Conservation (phyloP, 345 rosid genomes). For the Brassica cretica region DNA sequence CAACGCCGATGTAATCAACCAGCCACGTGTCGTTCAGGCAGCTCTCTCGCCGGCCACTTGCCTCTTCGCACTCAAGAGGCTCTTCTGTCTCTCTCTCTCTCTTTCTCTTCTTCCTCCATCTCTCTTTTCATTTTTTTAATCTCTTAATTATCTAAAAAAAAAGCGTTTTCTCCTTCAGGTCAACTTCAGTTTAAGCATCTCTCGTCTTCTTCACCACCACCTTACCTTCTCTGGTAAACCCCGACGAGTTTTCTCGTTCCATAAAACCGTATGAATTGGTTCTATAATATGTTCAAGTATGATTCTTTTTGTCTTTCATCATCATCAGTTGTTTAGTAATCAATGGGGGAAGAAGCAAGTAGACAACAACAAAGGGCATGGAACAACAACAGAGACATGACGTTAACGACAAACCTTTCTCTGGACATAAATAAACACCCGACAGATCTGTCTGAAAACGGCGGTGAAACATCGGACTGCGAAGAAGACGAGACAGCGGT, state of each 20-base stretch:
- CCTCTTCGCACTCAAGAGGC: conserved; percentile 36
- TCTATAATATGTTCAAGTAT: conserved; percentile 7
- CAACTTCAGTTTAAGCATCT: background rate
- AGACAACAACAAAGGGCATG: conserved; percentile 40
- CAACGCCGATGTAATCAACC: conserved; percentile 43
- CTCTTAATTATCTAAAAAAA: background rate
- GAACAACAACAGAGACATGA: conserved; percentile 51
- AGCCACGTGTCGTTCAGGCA: conserved; percentile 65
- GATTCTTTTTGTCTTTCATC: background rate
- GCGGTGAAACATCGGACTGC: conserved; percentile 21
- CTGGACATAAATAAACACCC: conserved; percentile 63
- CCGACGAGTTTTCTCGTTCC: conserved; percentile 21
- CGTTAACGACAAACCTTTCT: conserved; percentile 45
- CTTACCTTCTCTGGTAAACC: conserved; percentile 16
- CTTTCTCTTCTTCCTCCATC: background rate
- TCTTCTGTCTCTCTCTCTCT: conserved; percentile 36
- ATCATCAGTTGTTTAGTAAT: conserved; percentile 3
- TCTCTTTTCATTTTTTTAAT: conserved; percentile 17
- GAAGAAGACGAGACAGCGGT: conserved; percentile 50
- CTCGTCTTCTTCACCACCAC: conserved; percentile 10
- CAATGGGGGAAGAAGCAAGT: conserved; percentile 61
- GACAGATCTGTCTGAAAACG: conserved; percentile 65
- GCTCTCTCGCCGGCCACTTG: conserved; percentile 69
- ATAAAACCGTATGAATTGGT: background rate
- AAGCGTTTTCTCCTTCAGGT: background rate